These are phyloP conservation scores for Ceratobasidium sp. DNA, from an alignment of 1,284 basidiomycete genomes.

Conservation along the genomic window DNA sequence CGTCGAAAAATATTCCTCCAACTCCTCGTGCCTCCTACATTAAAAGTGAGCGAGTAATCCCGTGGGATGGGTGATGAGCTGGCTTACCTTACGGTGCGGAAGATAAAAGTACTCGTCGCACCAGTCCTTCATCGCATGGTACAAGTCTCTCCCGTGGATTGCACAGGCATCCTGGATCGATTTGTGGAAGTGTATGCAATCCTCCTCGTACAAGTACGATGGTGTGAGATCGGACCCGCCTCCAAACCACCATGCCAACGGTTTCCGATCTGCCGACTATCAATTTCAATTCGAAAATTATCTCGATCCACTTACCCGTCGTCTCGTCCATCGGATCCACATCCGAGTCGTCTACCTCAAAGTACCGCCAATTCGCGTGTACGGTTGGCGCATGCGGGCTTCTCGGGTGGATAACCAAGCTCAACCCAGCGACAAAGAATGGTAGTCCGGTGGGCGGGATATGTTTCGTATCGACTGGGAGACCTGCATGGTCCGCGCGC, in stretches of 20 bases:
- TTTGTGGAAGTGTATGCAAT: slow-evolving; percentile 86
- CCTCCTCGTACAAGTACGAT: slow-evolving; percentile 88
- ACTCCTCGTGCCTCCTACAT: slow-evolving; percentile 81
- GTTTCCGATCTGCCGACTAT: slow-evolving; percentile 49
- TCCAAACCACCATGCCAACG: slow-evolving; percentile 98
- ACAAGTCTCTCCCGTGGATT: slow-evolving; percentile 71
- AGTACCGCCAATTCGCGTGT: slow-evolving; percentile 98
- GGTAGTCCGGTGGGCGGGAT: slow-evolving; percentile 67
- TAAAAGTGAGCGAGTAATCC: background rate
- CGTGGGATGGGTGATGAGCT: background rate
- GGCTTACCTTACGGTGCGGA: slow-evolving; percentile 70
- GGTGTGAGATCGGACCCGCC: slow-evolving; percentile 97
- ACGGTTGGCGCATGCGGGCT: slow-evolving; percentile 93
- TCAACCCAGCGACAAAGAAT: slow-evolving; percentile 93
- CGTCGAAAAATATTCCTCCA: slow-evolving; percentile 97
- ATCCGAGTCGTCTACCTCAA: slow-evolving; percentile 74
- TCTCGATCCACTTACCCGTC: slow-evolving; percentile 39
- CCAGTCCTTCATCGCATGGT: slow-evolving; percentile 89
- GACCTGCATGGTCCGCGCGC: slow-evolving; percentile 86
- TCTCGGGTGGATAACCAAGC: slow-evolving; percentile 90
- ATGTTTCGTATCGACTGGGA: slow-evolving; percentile 61
- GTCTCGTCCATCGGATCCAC: slow-evolving; percentile 49
- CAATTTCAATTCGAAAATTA: background rate
- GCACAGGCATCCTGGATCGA: slow-evolving; percentile 82
- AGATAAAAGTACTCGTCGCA: slow-evolving; percentile 98